Evolutionary conservation across 192 early-diverging fungal species (phyloP), one percentile per base, ranked within the genome.

Genomic region (Mortierella hygrophila): DNA sequence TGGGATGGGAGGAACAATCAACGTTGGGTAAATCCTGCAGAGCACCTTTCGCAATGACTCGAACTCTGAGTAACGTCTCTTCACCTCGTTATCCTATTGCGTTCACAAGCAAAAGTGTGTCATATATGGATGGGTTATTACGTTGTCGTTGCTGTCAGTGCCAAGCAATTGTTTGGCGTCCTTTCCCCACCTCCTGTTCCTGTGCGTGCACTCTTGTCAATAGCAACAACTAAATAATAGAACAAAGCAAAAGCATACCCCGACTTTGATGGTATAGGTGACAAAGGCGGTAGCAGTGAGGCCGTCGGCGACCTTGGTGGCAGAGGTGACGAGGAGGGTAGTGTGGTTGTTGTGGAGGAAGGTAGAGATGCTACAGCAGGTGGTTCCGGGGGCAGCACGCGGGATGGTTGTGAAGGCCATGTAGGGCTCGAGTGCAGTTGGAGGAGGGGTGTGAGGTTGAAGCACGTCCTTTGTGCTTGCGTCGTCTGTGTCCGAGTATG

Each of bases 61-160:
- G 79, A 99, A 99, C 88, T 99, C 98, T 73, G 96, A 97, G 88
- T 99, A 99, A 46, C 98, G 93, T 68, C 96, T 94, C 77, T 91
- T 94, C 46, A 95, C 92, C 85, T 96, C 96, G 77, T 87, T 88
- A 81, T 94, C 89, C 92, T 93, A 68, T 40, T 23, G 52, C 9
- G n/a, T 38, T 74, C 13, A 52, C 29, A 26, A 32, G 29, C n/a
- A 32, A 32, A 3, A 11, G 55, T 8, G n/a, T 23, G n/a, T 60
- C 29, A 15, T 65, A 65, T 15, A 26, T 32, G 60, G 11, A 1
- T 46, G 13, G 44, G 60, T 32, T 65, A 65, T 65, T 65, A 32
- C 60, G 29, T 16, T 65, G 26, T 65, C 32, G 4, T 32, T 65
- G 44, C 15, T 13, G 13, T 46, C 32, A 15, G 1, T 65, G 60